A percentile compares a stretch with the other conserved stretches of the same genome.
Evolutionary conservation across 108 stramenopile genomes (phyloP).

Genomic region (Conticribra weissflogii): DNA sequence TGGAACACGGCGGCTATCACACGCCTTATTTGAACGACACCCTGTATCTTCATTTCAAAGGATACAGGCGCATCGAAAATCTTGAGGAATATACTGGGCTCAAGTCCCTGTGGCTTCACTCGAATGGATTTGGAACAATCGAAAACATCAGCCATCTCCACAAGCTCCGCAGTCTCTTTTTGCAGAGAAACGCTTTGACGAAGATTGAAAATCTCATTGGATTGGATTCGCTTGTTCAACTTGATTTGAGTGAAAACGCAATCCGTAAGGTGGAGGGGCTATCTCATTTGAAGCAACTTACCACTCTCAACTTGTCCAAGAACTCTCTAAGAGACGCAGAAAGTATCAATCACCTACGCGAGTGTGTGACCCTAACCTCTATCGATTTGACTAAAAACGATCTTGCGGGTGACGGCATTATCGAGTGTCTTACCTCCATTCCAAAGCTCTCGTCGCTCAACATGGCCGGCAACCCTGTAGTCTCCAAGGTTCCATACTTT

Average conservation of each 20-base stretch:
- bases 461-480: constrained; percentile 60
- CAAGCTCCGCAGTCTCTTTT: constrained; percentile 69
- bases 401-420: constrained; percentile 47
- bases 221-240: constrained; percentile 42
- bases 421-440: constrained; percentile 37
- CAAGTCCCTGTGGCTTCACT: constrained; percentile 71
- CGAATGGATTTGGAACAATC: constrained; percentile 69
- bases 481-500: constrained; percentile 56
- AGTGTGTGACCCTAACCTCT: constrained; percentile 47
- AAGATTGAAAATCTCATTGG: constrained; percentile 39
- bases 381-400: constrained; percentile 59
- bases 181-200: constrained; percentile 66
- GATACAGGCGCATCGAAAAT: constrained; percentile 71
- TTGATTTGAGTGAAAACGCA: constrained; percentile 64
- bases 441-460: constrained; percentile 40
- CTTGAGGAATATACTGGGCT: constrained; percentile 68
- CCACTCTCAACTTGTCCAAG: constrained; percentile 63
- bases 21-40: constrained; percentile 83
- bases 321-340: constrained; percentile 46
- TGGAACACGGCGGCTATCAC: constrained; percentile 68
- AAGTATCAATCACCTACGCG: constrained; percentile 42
- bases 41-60: constrained; percentile 84
- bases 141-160: constrained; percentile 59
- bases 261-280: constrained; percentile 46
- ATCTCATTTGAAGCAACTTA: constrained; percentile 22